Evolutionary conservation across 257 asterid genomes (phyloP).

Genomic region (Penstemon davidsonii): DNA sequence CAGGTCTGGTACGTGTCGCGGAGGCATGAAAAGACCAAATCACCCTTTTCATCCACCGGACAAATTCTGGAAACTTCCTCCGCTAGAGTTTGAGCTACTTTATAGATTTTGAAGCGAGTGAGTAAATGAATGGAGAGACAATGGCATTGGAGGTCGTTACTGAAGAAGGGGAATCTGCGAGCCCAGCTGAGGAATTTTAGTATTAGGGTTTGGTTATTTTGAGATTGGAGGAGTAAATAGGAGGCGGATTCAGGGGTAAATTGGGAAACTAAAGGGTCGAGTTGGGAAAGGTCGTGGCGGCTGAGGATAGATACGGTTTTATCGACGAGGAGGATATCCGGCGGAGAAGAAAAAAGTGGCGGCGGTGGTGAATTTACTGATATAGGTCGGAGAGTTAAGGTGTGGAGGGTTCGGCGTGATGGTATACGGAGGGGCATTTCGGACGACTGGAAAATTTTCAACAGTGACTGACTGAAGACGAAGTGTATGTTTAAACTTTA

Average conservation of each 20-base stretch:
- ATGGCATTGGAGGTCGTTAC: conserved; percentile 50
- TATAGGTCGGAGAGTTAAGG: conserved; percentile 30
- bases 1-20: conserved; percentile 62
- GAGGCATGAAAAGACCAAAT: conserved; percentile 52
- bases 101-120: conserved; percentile 76
- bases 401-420: conserved; percentile 38
- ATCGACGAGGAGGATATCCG: conserved; percentile 44
- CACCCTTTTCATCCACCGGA: conserved; percentile 38
- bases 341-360: conserved; percentile 37
- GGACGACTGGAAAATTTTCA: conserved; percentile 8
- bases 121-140: conserved; percentile 74
- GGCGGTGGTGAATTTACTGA: conserved; percentile 35
- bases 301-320: conserved; percentile 61
- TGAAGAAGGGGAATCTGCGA: conserved; percentile 57
- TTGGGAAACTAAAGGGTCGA: conserved; percentile 49
- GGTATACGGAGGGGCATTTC: conserved; percentile 52
- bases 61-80: conserved; percentile 47
- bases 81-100: conserved; percentile 63
- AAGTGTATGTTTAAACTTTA: no score
- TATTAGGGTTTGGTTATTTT: conserved; percentile 40
- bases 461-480: neutral
- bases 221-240: conserved; percentile 62
- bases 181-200: conserved; percentile 72
- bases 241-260: conserved; percentile 74
- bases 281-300: conserved; percentile 47